Conservation (phyloP, 78 protist genomes). For the Speleostelium caveatum region DNA sequence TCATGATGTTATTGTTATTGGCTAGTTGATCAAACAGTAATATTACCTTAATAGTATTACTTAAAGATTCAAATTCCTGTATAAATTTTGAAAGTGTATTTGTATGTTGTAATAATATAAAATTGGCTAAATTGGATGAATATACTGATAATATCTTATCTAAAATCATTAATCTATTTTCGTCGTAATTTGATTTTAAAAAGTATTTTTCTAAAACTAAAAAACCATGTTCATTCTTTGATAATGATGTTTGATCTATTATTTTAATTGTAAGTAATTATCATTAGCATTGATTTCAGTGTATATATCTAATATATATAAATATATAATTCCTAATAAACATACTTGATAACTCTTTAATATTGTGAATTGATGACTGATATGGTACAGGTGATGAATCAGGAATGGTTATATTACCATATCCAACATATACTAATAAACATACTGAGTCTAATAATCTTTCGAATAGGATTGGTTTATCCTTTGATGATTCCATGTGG, state of each 20-base stretch:
- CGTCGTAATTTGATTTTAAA: conserved; percentile 52
- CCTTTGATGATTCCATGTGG: conserved; percentile 59
- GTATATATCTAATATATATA: neutral
- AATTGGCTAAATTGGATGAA: conserved; percentile 55
- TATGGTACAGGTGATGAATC: conserved; percentile 69
- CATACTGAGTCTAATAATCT: conserved; percentile 16
- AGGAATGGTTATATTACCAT: conserved; percentile 52
- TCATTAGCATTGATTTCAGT: neutral
- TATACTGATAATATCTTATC: conserved; percentile 49
- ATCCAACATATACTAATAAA: conserved; percentile 53
- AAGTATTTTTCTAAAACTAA: conserved; percentile 60
- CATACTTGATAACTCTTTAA: conserved; percentile 60
- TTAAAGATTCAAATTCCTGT: conserved; percentile 57
- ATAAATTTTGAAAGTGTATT: conserved; percentile 60
- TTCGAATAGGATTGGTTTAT: conserved; percentile 44
- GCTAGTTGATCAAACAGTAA: no score
- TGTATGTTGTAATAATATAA: conserved; percentile 46
- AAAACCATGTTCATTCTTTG: conserved; percentile 59
- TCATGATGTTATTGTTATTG: neutral
- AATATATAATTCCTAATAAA: neutral
- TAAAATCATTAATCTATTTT: conserved; percentile 45
- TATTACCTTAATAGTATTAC: conserved; percentile 48
- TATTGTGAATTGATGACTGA: conserved; percentile 56
- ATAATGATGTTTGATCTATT: conserved; percentile 37
- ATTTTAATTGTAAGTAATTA: neutral